A percentile compares a stretch with the other conserved stretches of the same genome.
Evolutionary conservation across 2,329 filamentous ascomycete species (phyloP).

Genomic region (Trichophyton benhamiae): DNA sequence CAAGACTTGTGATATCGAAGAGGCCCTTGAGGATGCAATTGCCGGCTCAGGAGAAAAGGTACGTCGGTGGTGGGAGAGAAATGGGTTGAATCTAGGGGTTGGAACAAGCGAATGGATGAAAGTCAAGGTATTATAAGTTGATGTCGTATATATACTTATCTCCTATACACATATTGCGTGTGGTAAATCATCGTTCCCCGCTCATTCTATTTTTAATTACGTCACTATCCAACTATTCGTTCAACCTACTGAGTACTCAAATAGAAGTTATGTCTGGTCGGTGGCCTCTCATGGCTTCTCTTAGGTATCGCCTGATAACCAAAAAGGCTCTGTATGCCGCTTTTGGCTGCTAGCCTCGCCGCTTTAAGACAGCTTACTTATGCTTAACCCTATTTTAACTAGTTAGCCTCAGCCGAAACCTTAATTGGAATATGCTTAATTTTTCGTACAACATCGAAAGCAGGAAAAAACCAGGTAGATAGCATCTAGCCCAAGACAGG

Average conservation of each 20-base stretch:
- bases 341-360: not conserved
- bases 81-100: conserved; percentile 68
- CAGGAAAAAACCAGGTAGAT: not conserved
- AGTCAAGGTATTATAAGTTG: conserved; percentile 53
- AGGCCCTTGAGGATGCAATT: conserved; percentile 79
- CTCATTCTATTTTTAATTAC: not conserved
- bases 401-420: too few relatives aligned
- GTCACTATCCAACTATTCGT: not conserved
- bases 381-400: not conserved
- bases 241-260: not conserved
- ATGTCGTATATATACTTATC: not conserved
- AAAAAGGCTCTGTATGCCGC: not conserved
- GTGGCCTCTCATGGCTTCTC: too few relatives aligned
- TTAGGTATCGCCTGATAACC: too few relatives aligned
- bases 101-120: conserved; percentile 86
- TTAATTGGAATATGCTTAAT: too few relatives aligned
- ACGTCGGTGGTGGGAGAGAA: conserved; percentile 74
- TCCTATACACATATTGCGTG: too few relatives aligned
- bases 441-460: too few relatives aligned
- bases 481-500: not conserved
- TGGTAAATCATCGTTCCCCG: too few relatives aligned
- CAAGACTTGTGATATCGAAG: conserved; percentile 89
- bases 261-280: not conserved
- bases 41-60: conserved; percentile 59
- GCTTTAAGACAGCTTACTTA: not conserved